phyloP scores from a whole-genome alignment of 2,329 filamentous ascomycete genomes.

The Penicillium sclerotigenum region DNA sequence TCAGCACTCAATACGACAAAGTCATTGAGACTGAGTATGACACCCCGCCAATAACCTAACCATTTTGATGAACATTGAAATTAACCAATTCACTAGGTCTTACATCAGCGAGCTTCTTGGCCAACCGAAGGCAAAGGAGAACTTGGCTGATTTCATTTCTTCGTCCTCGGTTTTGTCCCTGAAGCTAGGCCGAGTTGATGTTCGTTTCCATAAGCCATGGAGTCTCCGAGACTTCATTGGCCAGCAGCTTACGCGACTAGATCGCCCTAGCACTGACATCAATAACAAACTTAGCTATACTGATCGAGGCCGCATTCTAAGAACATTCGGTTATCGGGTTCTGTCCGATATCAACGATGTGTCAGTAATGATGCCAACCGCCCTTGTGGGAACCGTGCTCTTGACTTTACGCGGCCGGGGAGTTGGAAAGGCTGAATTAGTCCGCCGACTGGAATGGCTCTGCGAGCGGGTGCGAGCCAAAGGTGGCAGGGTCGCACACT shows the following conservation, averaged over 20 bases:
- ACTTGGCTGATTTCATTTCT: constrained; percentile 82
- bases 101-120: constrained; percentile 94
- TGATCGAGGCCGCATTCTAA: constrained; percentile 68
- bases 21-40: constrained; percentile 85
- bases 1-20: constrained; percentile 97
- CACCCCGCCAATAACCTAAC: neutral
- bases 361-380: constrained; percentile 97
- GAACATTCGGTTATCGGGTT: constrained; percentile 87
- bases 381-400: constrained; percentile 88
- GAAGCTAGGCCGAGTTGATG: constrained; percentile 86
- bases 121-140: constrained; percentile 93
- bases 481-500: constrained; percentile 90
- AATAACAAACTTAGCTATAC: constrained; percentile 46
- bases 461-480: constrained; percentile 76
- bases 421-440: constrained; percentile 80
- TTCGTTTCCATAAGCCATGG: constrained; percentile 96
- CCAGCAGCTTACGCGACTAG: constrained; percentile 64
- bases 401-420: constrained; percentile 87
- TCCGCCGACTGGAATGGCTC: constrained; percentile 87
- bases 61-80: constrained; percentile 7
- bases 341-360: constrained; percentile 92
- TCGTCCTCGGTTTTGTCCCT: constrained; percentile 84
- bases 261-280: constrained; percentile 35
- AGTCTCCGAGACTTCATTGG: constrained; percentile 78
- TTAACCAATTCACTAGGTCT: constrained; percentile 48